Evolutionary conservation across 2,329 filamentous ascomycete species (phyloP), one percentile per base, ranked within the genome.

Genomic region (Ophiognomonia clavigignenti-juglandacearum): DNA sequence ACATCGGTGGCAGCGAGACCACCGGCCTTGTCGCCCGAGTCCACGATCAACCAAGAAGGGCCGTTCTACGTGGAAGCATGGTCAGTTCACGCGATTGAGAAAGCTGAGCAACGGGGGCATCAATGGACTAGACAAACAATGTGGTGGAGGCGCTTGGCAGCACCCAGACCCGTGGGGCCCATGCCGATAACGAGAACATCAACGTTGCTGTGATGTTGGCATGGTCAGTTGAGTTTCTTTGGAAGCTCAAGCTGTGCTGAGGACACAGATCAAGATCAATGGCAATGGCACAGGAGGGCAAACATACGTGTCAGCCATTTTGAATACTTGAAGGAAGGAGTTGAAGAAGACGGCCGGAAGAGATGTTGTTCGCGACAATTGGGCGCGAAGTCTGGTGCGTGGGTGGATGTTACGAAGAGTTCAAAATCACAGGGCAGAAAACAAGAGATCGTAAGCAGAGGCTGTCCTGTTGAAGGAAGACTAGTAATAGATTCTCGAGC

Each of bases 181-280:
- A 92, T 92, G 65, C 93, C 93, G 75, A 97, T 96, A 70, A 98
- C 84, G 66, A 98, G 88, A 59, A 98, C 86, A 73, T 98, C 93
- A 67, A 97, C 89, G 64, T 89, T 85, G 69, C 90, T 95, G 69
- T 13, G 49, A 16, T 37, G 9, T 39, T 34, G 9, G 16, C 32
- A 29, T 5, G 13, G 36, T 39, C 14, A 41, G 44, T 26, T 34
- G 18, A 31, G 6, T 24, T 22, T n/a, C 31, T 14, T 22, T n/a
- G 9, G 16, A 14, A 7, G 14, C 19, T 22, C 26, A 16, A 47
- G 18, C 19, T 27, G 29, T 26, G 14, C 19, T 14, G 16, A 22
- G 32, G 31, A 16, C 6, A 35, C n/a, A 35, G n/a, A 35, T 18
- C 32, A 19, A 10, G 4, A 53, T 44, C 24, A 10, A 14, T 24